A percentile compares a stretch with the other conserved stretches of the same genome.
Evolutionary conservation across 495 filamentous ascomycete species (phyloP).

Genomic region (Astrothelium macrocarpum): DNA sequence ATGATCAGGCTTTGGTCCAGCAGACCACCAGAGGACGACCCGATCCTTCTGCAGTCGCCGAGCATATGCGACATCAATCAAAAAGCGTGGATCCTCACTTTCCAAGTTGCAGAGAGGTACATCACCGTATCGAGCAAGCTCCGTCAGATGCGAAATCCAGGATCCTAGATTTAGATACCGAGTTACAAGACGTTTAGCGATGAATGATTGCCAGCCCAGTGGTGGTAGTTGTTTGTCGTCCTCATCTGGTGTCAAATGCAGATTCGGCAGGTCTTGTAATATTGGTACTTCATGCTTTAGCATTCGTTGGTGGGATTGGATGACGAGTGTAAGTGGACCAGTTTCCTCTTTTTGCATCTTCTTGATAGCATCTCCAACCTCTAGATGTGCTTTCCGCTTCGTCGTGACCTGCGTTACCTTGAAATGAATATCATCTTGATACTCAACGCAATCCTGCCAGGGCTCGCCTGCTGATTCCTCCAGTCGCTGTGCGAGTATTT

Average conservation of each 20-base stretch:
- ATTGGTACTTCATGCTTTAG: constrained; percentile 78
- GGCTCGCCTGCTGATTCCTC: constrained; percentile 56
- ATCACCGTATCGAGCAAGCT: constrained; percentile 84
- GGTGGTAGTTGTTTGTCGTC: constrained; percentile 81
- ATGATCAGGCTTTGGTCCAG: constrained; percentile 77
- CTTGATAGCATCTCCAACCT: constrained; percentile 74
- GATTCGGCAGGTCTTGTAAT: constrained; percentile 72
- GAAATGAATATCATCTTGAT: constrained; percentile 82
- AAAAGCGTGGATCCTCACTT: constrained; percentile 80
- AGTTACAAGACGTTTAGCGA: constrained; percentile 73
- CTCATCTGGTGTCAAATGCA: constrained; percentile 70
- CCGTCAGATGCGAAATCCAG: constrained; percentile 81
- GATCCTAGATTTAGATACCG: constrained; percentile 84
- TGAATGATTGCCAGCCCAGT: constrained; percentile 86
- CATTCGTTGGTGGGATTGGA: constrained; percentile 75
- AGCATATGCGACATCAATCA: constrained; percentile 95
- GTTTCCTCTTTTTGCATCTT: constrained; percentile 78
- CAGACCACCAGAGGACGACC: constrained; percentile 97
- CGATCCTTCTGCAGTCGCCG: constrained; percentile 82
- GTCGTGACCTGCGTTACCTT: constrained; percentile 80
- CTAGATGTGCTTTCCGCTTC: constrained; percentile 74
- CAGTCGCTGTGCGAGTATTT: constrained; percentile 53
- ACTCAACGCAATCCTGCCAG: constrained; percentile 72
- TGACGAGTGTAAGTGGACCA: constrained; percentile 67
- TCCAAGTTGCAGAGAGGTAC: constrained; percentile 93